phyloP scores from a whole-genome alignment of 768 basidiomycete species.

The Tricholoma sp. region DNA sequence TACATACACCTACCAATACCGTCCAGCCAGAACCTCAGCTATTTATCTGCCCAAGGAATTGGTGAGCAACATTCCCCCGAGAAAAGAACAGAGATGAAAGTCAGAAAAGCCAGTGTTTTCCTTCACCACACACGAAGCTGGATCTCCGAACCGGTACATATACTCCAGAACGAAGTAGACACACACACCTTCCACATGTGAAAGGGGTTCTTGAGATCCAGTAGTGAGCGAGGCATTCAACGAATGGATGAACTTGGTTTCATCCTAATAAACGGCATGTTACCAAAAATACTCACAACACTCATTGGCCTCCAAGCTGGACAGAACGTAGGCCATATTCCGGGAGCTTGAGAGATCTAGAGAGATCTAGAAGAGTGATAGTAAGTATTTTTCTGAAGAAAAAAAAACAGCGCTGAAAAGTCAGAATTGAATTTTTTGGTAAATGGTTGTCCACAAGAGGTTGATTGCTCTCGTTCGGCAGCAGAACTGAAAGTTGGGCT shows the following conservation, averaged over 20 bases:
- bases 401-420: conserved; percentile 8
- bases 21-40: too few species aligned
- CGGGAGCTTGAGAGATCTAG: background rate
- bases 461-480: conserved; percentile 69
- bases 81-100: conserved; percentile 2
- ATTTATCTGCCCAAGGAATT: background rate
- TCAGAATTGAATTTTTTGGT: conserved; percentile 54
- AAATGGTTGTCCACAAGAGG: conserved; percentile 70
- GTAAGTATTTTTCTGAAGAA: conserved; percentile 15
- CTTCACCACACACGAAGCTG: conserved; percentile 33
- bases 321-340: too few species aligned
- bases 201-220: conserved; percentile 31
- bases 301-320: too few species aligned
- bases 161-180: conserved; percentile 45
- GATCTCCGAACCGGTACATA: conserved; percentile 29
- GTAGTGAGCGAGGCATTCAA: conserved; percentile 48
- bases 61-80: background rate
- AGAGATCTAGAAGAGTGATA: conserved; percentile 2
- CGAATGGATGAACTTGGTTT: conserved; percentile 87
- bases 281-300: background rate
- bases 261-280: conserved; percentile 35
- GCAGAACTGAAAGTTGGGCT: conserved; percentile 67
- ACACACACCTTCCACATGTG: conserved; percentile 28
- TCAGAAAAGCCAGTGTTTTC: conserved; percentile 72
- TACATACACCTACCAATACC: too few species aligned